Conservation (phyloP, 768 basidiomycete genomes). For the Lyophyllum decastes region DNA sequence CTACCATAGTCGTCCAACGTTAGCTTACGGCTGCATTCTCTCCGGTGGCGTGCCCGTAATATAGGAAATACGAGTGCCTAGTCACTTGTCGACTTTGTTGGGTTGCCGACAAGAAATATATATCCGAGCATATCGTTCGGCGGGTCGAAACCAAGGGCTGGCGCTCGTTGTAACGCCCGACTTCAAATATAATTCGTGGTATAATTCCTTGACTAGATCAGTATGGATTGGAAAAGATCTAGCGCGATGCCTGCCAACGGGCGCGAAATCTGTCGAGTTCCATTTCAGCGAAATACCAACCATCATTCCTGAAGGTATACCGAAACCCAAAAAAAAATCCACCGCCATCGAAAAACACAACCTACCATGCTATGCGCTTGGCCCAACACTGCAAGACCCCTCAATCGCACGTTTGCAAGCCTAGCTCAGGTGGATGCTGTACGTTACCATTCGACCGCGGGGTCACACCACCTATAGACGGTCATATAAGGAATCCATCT, state of each 20-base stretch:
- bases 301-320: too few relatives aligned
- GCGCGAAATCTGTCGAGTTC: too few relatives aligned
- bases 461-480: not conserved
- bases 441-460: not conserved
- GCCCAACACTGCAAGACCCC: too few relatives aligned
- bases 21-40: constrained; percentile 6
- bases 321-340: too few relatives aligned
- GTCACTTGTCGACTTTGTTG: not conserved
- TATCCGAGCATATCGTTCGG: not conserved
- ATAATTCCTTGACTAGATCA: not conserved
- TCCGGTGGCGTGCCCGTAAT: constrained; percentile 13
- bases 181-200: not conserved
- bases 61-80: not conserved
- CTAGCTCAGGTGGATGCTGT: not conserved
- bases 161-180: not conserved
- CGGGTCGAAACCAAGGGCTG: not conserved
- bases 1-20: not conserved
- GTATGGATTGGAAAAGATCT: not conserved
- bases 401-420: too few relatives aligned
- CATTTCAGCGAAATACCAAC: too few relatives aligned
- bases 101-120: not conserved
- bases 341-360: too few relatives aligned
- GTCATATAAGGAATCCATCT: not conserved
- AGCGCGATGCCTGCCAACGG: too few relatives aligned
- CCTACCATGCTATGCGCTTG: too few relatives aligned